Evolutionary conservation across 768 basidiomycete species (phyloP), one percentile per base, ranked within the genome.

Genomic region (Russula emetica): DNA sequence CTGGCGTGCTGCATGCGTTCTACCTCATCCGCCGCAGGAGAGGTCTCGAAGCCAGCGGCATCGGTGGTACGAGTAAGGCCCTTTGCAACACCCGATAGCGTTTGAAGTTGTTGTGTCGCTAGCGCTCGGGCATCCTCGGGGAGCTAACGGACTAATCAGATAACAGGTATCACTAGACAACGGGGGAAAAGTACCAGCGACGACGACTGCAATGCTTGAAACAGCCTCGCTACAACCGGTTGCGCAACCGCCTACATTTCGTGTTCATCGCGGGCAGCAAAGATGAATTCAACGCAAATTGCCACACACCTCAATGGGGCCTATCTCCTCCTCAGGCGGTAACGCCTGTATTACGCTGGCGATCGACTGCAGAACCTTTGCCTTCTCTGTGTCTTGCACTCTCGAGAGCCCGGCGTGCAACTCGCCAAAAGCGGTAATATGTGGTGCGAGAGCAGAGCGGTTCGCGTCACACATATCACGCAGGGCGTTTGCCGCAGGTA

Each of bases 261-360:
- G 54, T 55, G 47, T 68, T 30, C 28, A 38, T 20, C 26, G 57
- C 30, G 16, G 28, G 38, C 24, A 11, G 22, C 22, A 55, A 20
- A 28, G 16, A 51, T 34, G 18, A 16, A 11, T 2, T 26, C 18
- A 40, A 50, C 16, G 11, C 9, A 22, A 24, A 16, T 58, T 32
- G 60, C 24, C 3, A 74, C 77, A 42, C 56, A 88, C 90, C 76
- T 88, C 83, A 26, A 95, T 80, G 0, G 93, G 90, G 0, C 84
- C 80, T 30, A 96, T 86, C 61, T 84, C 90, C 49, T 93, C 88
- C 47, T 78, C 77, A 0, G 92, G 86, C 0, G 91, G 87, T 55
- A 98, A 74, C 0, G 94, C 95, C 70, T 97, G 92, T 36, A 97
- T 90, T 3, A 98, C 92, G 66, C 94, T 96, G 1, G 92, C 86